Percentiles rank a stretch among this genome's conserved stretches.
These are phyloP conservation scores for Globisporangium spinosum DNA, from an alignment of 352 stramenopile species.

Conservation along the genomic window DNA sequence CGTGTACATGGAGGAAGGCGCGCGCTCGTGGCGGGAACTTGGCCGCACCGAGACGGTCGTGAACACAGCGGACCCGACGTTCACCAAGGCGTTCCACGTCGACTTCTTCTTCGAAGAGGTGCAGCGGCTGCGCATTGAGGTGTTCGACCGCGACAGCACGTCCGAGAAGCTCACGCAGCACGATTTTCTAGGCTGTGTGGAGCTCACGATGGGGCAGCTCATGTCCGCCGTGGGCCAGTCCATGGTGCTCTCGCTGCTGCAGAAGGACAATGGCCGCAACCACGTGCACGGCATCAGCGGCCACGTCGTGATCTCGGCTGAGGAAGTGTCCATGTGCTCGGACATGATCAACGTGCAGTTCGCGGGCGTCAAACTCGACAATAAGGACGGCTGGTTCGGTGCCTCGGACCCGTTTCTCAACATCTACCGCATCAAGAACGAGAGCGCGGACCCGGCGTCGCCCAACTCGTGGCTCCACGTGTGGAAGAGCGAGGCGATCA, in stretches of 20 bases:
- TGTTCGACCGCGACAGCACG: constrained; percentile 72
- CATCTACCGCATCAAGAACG: constrained; percentile 60
- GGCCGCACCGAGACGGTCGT: constrained; percentile 74
- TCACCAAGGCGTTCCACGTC: constrained; percentile 64
- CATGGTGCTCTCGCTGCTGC: constrained; percentile 50
- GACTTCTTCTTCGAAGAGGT: constrained; percentile 84
- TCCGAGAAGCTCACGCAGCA: constrained; percentile 57
- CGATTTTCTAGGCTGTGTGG: constrained; percentile 73
- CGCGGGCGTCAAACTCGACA: constrained; percentile 59
- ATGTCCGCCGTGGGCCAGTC: constrained; percentile 64
- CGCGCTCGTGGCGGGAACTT: constrained; percentile 54
- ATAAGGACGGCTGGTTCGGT: constrained; percentile 80
- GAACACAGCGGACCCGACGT: constrained; percentile 65
- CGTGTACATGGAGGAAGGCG: constrained; percentile 59
- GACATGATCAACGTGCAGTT: constrained; percentile 66
- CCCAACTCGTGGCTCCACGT: constrained; percentile 56
- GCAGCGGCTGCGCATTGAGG: constrained; percentile 70
- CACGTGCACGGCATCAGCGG: constrained; percentile 47
- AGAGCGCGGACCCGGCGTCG: constrained; percentile 30
- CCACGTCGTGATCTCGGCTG: constrained; percentile 61
- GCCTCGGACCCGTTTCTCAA: constrained; percentile 74
- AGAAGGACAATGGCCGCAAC: constrained; percentile 33
- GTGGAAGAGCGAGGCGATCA: constrained; percentile 62
- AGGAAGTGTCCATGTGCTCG: constrained; percentile 63
- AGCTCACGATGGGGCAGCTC: constrained; percentile 75